Base-by-base conservation (phyloP, 1,284 basidiomycete genomes). In the Apiotrichum laibachii region DNA sequence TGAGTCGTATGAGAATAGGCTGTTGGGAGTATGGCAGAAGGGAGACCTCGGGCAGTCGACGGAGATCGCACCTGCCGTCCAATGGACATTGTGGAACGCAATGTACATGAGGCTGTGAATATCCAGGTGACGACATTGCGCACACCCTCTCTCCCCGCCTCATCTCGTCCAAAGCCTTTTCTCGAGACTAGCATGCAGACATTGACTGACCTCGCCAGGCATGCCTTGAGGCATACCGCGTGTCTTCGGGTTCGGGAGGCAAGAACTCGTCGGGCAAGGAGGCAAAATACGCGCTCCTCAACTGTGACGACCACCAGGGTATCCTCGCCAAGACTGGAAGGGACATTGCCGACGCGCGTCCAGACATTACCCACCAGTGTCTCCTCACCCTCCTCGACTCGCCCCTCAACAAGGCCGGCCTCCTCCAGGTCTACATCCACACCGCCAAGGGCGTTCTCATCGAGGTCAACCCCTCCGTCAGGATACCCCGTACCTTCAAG, bases 291-390 rank as follows among this genome's bases (percentile, higher is more conserved):
- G 93, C 93, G 18, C 81, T 99, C 59, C 81, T 99, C 67, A 99
- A 99, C 79, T 99, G 96, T 79, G 95, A 99, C 77, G 95, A 99
- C 70, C 95, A 99, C 79, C 95, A 99, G 77, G 92, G 95, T 52
- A 96, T 99, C 64, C 82, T 99, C 60, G 95, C 96, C 9, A 98
- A 97, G 80, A 97, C 94, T 5, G 92, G 93, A 33, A 84, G 95
- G 69, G 96, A 99, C 79, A 99, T 99, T 67, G 94, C 96, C 21
- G 94, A 98, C 78, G 95, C 96, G 19, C 82, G 95, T 63, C 95
- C 96, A 7, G 96, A 99, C 78, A 99, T 99, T 72, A 99, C 96
- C 0, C 95, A 99, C 78, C 96, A 99, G 84, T 99, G 96, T 75
- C 85, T 99, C 10, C 82, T 99, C 63, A 99, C 95, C 0, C 83